phyloP scores from a whole-genome alignment of 106 monocot genomes.

The Iris macrosiphon region DNA sequence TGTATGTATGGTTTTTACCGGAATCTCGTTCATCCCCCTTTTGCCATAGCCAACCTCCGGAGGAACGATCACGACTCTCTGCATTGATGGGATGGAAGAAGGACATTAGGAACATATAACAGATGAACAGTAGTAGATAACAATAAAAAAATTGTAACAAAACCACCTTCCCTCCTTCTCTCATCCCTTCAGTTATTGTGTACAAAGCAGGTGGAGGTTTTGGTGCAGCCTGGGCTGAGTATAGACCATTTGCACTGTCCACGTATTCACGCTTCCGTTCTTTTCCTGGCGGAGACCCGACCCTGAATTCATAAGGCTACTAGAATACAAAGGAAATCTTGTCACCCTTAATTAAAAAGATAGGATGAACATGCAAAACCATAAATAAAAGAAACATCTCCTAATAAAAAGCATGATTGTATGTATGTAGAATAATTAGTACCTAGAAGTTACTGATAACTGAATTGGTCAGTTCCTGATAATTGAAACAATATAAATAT shows the following conservation, averaged over 20 bases:
- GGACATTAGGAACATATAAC: background rate
- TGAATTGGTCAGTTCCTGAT: too few relatives aligned
- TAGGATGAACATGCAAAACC: background rate
- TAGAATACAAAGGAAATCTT: constrained; percentile 17
- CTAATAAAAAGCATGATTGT: too few relatives aligned
- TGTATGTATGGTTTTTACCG: constrained; percentile 46
- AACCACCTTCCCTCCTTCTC: constrained; percentile 81
- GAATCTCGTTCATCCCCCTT: constrained; percentile 84
- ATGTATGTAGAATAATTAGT: too few relatives aligned
- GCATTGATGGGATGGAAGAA: constrained; percentile 10
- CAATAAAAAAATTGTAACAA: background rate
- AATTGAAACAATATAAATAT: too few relatives aligned
- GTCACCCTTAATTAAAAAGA: background rate
- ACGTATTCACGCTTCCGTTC: constrained; percentile 85
- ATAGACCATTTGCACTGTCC: constrained; percentile 86
- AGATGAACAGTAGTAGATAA: background rate
- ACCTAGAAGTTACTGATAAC: too few relatives aligned
- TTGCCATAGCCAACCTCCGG: constrained; percentile 82
- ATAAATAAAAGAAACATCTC: too few relatives aligned
- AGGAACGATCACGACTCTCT: constrained; percentile 84
- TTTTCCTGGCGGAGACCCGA: constrained; percentile 81
- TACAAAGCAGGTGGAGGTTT: constrained; percentile 90
- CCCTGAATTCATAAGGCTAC: constrained; percentile 89
- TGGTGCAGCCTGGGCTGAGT: constrained; percentile 88
- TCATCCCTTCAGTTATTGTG: constrained; percentile 80